Base-by-base conservation (phyloP, 1,139 yeast genomes). In the Pichiaceae sp. region DNA sequence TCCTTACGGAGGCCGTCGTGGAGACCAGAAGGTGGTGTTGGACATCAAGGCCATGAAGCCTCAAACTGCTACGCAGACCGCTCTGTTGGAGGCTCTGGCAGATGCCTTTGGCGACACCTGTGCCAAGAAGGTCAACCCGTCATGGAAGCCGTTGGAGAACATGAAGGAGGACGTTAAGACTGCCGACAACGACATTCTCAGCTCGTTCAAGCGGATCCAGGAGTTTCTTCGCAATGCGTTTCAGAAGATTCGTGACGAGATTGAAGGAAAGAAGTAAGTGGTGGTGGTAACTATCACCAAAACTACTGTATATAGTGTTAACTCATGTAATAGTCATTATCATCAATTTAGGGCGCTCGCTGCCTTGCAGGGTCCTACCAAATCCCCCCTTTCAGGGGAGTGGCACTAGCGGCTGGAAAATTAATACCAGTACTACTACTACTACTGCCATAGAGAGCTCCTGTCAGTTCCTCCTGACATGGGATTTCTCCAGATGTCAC, bases 41-140 rank as follows among this genome's bases (percentile, higher is more conserved):
- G 74, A 75, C 38, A 84, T 93, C 20, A 74, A 76, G 55, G 76
- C 89, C 2, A 66, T 77, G 46, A 72, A 77, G 40, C 91, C 97
- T 3, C 72, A 72, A 40, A 81, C 86, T 15, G 85, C 91, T n/a
- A 81, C 91, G 2, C 96, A 91, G 58, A 78, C 78, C 8, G 94
- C 94, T n/a, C 66, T 91, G 40, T 69, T 93, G 50, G 99, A 93
- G 57, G 96, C 96, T 0, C 69, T 91, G 45, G 98, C 99, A 1
- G 96, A 86, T 54, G 81, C 95, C 3, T 72, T 82, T 38, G 77
- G 83, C 42, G 99, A 91, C 56, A 67, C 67, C 33, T 71, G 70
- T 23, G 97, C 98, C 3, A 82, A 74, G 48, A 67, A 91, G 45
- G 66, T 78, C 11, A 77, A 74, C 45, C 71, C 75, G n/a, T 66